A percentile compares a stretch with the other conserved stretches of the same genome.
These are phyloP conservation scores for Beauveria pseudobassiana DNA, from an alignment of 2,329 filamentous ascomycete genomes.

Conservation along the genomic window DNA sequence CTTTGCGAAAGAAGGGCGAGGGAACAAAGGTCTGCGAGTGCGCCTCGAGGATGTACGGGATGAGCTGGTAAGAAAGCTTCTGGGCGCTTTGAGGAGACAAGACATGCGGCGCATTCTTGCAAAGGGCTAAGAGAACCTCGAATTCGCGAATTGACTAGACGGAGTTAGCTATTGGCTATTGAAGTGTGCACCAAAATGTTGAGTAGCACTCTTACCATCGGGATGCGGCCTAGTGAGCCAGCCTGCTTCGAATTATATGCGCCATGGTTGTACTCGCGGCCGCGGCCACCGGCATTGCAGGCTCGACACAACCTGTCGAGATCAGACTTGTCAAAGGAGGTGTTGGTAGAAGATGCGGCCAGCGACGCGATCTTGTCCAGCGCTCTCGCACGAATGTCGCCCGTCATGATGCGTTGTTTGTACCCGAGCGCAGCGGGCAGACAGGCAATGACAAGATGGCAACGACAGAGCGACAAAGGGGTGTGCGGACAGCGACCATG, in stretches of 20 bases:
- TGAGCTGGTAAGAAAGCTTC: constrained; percentile 69
- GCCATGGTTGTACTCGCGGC: constrained; percentile 40
- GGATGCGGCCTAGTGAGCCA: constrained; percentile 43
- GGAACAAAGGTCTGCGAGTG: constrained; percentile 69
- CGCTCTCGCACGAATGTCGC: constrained; percentile 53
- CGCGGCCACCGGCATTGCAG: constrained; percentile 39
- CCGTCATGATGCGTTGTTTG: constrained; percentile 32
- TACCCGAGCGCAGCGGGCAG: background rate
- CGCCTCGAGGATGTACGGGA: constrained; percentile 78
- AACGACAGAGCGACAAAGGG: background rate
- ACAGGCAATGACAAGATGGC: background rate
- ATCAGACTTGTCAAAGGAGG: constrained; percentile 54
- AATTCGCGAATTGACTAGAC: constrained; percentile 76
- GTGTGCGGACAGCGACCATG: background rate
- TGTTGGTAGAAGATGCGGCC: constrained; percentile 46
- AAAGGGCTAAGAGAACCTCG: constrained; percentile 84
- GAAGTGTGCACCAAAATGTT: too few species aligned
- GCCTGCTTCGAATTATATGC: constrained; percentile 29
- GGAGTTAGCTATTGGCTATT: background rate
- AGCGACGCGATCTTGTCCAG: constrained; percentile 59
- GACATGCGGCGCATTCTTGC: constrained; percentile 77
- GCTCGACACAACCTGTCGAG: constrained; percentile 55
- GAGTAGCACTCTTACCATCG: constrained; percentile 46
- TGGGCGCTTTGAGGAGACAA: constrained; percentile 65
- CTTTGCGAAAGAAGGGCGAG: constrained; percentile 73